Conservation (phyloP, 208 protist species). For the Trypanosoma scelopori region DNA sequence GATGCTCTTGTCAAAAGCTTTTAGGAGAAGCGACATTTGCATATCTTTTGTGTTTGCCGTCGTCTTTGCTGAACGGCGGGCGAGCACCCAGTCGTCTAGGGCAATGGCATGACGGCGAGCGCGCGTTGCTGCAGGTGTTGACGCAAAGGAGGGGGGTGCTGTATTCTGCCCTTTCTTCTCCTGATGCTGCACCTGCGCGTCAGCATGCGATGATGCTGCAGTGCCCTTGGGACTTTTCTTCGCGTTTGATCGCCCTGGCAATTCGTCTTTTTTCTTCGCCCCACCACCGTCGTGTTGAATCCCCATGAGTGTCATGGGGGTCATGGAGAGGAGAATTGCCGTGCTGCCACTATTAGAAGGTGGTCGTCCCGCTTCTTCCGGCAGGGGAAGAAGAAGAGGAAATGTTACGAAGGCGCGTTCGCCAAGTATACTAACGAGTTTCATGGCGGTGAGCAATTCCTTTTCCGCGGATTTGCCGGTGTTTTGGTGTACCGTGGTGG, state of each 20-base stretch:
- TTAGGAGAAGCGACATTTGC: constrained; percentile 14
- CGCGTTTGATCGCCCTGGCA: background rate
- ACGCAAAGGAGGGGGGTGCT: constrained; percentile 10
- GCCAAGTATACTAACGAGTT: constrained; percentile 19
- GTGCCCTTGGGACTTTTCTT: background rate
- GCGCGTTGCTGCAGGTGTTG: background rate
- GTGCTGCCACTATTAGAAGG: constrained; percentile 21
- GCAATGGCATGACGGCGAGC: background rate
- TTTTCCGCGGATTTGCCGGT: constrained; percentile 9
- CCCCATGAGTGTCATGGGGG: constrained; percentile 64
- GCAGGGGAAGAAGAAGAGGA: constrained; percentile 24
- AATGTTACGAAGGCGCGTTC: constrained; percentile 29
- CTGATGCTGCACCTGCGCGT: no score
- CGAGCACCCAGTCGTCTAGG: constrained; percentile 13
- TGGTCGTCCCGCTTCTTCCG: background rate
- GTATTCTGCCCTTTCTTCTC: no score
- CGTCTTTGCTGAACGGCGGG: constrained; percentile 2
- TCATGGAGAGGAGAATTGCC: constrained; percentile 67
- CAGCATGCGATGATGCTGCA: background rate
- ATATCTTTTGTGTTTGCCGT: background rate
- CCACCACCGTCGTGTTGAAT: constrained; percentile 6
- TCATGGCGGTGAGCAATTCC: constrained; percentile 10
- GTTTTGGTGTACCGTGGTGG: background rate
- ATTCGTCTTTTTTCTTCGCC: constrained; percentile 15
- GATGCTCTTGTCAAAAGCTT: constrained; percentile 9